phyloP scores from a whole-genome alignment of 768 basidiomycete species.

The Leccinellum albellum region DNA sequence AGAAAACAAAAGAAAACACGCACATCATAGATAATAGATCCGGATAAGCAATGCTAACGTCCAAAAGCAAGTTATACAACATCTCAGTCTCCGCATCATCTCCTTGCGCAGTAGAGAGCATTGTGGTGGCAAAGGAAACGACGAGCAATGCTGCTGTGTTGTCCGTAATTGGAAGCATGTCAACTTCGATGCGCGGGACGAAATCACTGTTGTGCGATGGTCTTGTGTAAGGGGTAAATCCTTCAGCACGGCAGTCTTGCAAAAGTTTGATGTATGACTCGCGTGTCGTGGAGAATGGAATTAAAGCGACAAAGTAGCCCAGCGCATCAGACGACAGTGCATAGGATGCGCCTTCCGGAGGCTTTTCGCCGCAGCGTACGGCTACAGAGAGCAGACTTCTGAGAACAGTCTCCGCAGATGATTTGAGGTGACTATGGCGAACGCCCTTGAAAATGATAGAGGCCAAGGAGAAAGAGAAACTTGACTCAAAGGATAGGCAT shows the following conservation, averaged over 20 bases:
- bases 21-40: constrained; percentile 72
- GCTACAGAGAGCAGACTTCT: constrained; percentile 63
- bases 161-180: constrained; percentile 61
- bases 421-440: constrained; percentile 60
- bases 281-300: constrained; percentile 62
- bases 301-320: constrained; percentile 75
- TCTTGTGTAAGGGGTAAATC: constrained; percentile 37
- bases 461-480: constrained; percentile 79
- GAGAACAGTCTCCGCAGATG: constrained; percentile 57
- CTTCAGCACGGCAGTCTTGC: constrained; percentile 56
- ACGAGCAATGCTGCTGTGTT: constrained; percentile 64
- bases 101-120: constrained; percentile 70
- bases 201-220: constrained; percentile 39
- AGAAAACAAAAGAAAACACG: constrained; percentile 30
- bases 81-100: constrained; percentile 82
- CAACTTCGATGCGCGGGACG: constrained; percentile 52
- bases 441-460: constrained; percentile 85
- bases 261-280: constrained; percentile 58
- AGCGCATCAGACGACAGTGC: constrained; percentile 57
- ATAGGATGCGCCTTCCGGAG: constrained; percentile 39
- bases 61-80: constrained; percentile 70
- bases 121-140: constrained; percentile 70
- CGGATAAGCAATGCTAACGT: constrained; percentile 63
- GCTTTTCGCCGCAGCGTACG: constrained; percentile 37
- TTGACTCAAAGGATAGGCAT: constrained; percentile 71